A percentile compares a stretch with the other conserved stretches of the same genome.
Evolutionary conservation across 2,329 filamentous ascomycete species (phyloP).

Genomic region (Penicillium sp.): DNA sequence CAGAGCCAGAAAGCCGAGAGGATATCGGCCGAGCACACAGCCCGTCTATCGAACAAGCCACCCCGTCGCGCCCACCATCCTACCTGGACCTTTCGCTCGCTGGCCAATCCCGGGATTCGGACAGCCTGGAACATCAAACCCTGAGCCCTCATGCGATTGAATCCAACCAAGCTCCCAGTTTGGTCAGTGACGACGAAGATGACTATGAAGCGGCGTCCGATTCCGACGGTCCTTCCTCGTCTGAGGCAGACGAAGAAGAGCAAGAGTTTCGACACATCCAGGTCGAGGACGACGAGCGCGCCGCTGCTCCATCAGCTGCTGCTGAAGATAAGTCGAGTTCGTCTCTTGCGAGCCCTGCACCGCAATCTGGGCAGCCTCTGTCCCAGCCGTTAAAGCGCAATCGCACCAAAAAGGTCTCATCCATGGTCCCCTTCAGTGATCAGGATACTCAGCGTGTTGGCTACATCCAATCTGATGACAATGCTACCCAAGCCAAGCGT

Average conservation of each 20-base stretch:
- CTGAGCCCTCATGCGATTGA: slow-evolving; percentile 68
- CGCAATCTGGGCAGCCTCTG: slow-evolving; percentile 27
- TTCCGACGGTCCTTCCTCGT: slow-evolving; percentile 55
- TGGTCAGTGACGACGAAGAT: slow-evolving; percentile 72
- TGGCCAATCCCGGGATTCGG: slow-evolving; percentile 47
- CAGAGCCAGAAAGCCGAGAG: slow-evolving; percentile 58
- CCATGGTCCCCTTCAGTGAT: slow-evolving; percentile 27
- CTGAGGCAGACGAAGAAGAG: slow-evolving; percentile 56
- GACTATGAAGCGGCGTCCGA: slow-evolving; percentile 71
- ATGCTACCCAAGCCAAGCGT: slow-evolving; percentile 30
- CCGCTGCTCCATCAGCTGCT: slow-evolving; percentile 33
- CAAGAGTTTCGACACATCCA: slow-evolving; percentile 46
- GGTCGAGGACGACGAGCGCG: slow-evolving; percentile 47
- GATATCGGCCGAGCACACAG: slow-evolving; percentile 44
- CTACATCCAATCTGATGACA: slow-evolving; percentile 38
- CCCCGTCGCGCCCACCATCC: slow-evolving; percentile 36
- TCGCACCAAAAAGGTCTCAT: slow-evolving; percentile 33
- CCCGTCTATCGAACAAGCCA: slow-evolving; percentile 44
- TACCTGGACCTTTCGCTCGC: slow-evolving; percentile 44
- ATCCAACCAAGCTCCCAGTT: slow-evolving; percentile 74
- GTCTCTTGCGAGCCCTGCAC: slow-evolving; percentile 29
- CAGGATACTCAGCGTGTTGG: slow-evolving; percentile 38
- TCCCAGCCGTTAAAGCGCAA: slow-evolving; percentile 33
- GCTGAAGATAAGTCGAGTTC: slow-evolving; percentile 37
- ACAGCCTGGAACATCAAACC: slow-evolving; percentile 50